These are phyloP conservation scores for Diphasiastrum complanatum DNA, from an alignment of 83 land plant genomes.

Conservation along the genomic window DNA sequence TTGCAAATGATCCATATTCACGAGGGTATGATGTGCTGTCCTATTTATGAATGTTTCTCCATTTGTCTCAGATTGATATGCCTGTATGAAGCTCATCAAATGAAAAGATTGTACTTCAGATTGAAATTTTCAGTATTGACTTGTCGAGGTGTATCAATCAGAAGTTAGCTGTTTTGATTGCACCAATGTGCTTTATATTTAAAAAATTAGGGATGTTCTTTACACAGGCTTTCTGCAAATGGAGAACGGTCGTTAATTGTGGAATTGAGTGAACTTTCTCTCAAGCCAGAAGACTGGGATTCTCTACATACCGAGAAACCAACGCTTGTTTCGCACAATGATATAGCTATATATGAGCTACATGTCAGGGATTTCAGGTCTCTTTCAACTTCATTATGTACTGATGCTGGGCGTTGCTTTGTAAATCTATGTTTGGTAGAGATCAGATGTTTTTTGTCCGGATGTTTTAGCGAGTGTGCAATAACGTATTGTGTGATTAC, in stretches of 20 bases:
- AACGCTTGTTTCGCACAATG: conserved; percentile 52
- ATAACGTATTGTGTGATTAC: no score
- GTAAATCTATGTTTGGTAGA: no score
- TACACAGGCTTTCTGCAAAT: conserved; percentile 83
- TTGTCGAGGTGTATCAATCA: no score
- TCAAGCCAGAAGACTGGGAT: conserved; percentile 77
- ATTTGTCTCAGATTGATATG: neutral
- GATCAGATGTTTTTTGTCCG: no score
- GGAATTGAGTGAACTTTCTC: conserved; percentile 43
- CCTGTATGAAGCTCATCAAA: neutral
- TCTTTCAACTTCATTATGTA: neutral
- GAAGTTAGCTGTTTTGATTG: no score
- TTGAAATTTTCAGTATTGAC: no score
- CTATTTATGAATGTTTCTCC: neutral
- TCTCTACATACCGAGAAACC: conserved; percentile 69
- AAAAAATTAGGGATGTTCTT: neutral
- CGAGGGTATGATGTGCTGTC: conserved; percentile 53
- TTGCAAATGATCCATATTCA: conserved; percentile 89
- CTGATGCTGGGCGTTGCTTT: no score
- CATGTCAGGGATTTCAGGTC: conserved; percentile 96
- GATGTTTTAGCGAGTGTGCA: no score
- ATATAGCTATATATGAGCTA: conserved; percentile 83
- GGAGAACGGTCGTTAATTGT: conserved; percentile 67
- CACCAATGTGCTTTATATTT: no score
- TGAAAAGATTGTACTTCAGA: no score